phyloP scores from a whole-genome alignment of 106 monocot genomes.

The Allium fistulosum region DNA sequence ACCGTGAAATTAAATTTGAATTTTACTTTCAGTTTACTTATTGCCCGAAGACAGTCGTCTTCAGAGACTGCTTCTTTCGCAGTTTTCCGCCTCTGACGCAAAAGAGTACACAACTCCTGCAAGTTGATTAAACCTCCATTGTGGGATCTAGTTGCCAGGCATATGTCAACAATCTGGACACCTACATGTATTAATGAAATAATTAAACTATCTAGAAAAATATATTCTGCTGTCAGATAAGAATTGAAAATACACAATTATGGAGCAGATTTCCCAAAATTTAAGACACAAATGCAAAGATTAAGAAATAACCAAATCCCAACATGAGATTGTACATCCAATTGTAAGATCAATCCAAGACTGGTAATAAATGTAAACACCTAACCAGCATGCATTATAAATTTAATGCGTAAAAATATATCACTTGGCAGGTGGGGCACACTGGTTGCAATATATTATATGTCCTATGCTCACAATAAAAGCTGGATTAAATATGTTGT shows the following conservation, averaged over 20 bases:
- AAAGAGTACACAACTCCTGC: slow-evolving; percentile 68
- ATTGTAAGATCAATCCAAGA: no score
- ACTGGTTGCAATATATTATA: no score
- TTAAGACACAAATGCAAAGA: no score
- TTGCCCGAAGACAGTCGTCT: slow-evolving; percentile 96
- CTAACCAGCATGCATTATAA: no score
- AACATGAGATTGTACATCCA: no score
- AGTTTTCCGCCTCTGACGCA: slow-evolving; percentile 70
- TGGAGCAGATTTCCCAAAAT: no score
- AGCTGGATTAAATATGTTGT: no score
- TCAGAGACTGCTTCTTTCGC: slow-evolving; percentile 73
- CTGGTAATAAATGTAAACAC: no score
- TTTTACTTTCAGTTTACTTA: slow-evolving; percentile 85
- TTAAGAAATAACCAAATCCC: no score
- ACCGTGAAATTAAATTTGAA: background rate
- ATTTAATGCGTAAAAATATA: no score
- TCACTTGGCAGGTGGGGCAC: no score
- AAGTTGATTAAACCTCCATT: slow-evolving; percentile 92
- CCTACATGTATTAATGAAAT: slow-evolving; percentile 26
- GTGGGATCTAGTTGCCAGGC: slow-evolving; percentile 74
- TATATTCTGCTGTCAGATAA: background rate
- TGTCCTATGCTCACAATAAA: no score
- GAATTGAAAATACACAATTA: background rate
- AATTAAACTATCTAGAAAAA: background rate
- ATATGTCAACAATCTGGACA: slow-evolving; percentile 95